Conservation (phyloP, 176 grass and related monocot species). For the Eremochloa ophiuroides region DNA sequence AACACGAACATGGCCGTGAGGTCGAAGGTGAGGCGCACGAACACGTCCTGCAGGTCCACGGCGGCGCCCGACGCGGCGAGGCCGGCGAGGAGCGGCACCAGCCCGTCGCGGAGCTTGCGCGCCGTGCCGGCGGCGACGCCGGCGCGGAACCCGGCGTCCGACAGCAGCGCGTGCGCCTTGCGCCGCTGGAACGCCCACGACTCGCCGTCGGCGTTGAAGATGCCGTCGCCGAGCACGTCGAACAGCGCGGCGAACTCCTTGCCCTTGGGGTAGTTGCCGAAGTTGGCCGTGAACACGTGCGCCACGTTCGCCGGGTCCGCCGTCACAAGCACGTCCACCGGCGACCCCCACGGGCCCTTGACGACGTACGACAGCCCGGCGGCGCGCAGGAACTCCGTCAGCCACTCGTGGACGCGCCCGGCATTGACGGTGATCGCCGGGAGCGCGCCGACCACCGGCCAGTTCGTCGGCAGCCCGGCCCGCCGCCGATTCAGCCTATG, state of each 20-base stretch:
- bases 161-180: constrained; percentile 53
- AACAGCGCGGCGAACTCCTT: constrained; percentile 52
- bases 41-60: constrained; percentile 71
- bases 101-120: constrained; percentile 42
- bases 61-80: constrained; percentile 17
- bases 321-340: constrained; percentile 49
- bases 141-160: constrained; percentile 42
- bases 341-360: constrained; percentile 36
- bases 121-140: constrained; percentile 27
- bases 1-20: constrained; percentile 62
- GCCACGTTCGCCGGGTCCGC: constrained; percentile 66
- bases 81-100: constrained; percentile 50
- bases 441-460: constrained; percentile 58
- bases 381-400: constrained; percentile 20
- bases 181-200: constrained; percentile 64
- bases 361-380: constrained; percentile 32
- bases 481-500: not conserved
- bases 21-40: constrained; percentile 75
- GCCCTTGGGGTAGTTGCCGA: constrained; percentile 79
- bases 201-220: constrained; percentile 75
- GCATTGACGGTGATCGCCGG: constrained; percentile 31
- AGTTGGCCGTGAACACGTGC: constrained; percentile 57
- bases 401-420: constrained; percentile 51
- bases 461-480: constrained; percentile 45
- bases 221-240: constrained; percentile 64